Evolutionary conservation across 441 rosid species (phyloP), one percentile per base, ranked within the genome.

Genomic region (Adansonia madagascariensis): DNA sequence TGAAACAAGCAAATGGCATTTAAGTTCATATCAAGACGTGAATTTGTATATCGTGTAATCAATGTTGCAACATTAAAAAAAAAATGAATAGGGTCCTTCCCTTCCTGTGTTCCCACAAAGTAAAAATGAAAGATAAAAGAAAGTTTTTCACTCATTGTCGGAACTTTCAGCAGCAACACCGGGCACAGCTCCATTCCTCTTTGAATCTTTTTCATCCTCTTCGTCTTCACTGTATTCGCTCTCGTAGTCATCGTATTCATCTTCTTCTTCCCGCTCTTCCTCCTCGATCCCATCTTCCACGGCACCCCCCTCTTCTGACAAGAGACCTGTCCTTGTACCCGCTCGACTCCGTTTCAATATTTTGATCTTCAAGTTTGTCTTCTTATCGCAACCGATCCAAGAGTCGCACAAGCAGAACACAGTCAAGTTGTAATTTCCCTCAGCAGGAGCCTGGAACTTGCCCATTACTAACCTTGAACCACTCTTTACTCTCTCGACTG

Each of bases 231-330:
- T 73, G 39, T 73, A 73, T 57, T 73, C 65, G 22, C 76, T 73
- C 67, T 73, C 76, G 14, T 73, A 73, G 59, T 73, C 76, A 44
- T 73, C 75, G 14, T 73, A 73, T 57, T n/a, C 76, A 35, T 72
- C 75, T 72, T 55, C 75, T 35, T 55, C 63, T 10, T 57, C 39
- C 39, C 43, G 18, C 76, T 73, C 76, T 72, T 72, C 67, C 41
- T 73, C 76, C 43, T 59, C 76, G 3, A 73, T 73, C 43, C 76
- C 67, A 12, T 73, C 76, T 73, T 59, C 67, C 41, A 14, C 8
- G 20, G 6, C 55, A 12, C 56, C 67, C 12, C 65, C 75, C 18
- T 73, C 76, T 57, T 73, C 76, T 22, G 43, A 8, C 14, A 73
- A 57, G 66, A 55, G 4, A 43, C 75, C 75, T 11, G 64, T 55